Conservation (phyloP, 2,329 filamentous ascomycete species). For the Waltergamsia citrina region DNA sequence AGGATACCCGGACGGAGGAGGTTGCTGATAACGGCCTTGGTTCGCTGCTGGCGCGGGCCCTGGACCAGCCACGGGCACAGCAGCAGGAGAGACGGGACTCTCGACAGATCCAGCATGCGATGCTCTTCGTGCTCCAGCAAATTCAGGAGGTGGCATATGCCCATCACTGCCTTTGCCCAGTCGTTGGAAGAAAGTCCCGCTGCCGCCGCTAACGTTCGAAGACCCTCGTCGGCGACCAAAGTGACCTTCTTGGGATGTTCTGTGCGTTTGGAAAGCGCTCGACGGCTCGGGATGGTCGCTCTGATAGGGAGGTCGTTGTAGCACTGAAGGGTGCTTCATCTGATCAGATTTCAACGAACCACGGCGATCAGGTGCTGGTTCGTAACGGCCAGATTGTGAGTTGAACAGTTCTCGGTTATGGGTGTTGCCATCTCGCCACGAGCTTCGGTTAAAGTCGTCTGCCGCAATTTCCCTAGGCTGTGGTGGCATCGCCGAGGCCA, state of each 20-base stretch:
- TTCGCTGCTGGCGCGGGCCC: too few species aligned
- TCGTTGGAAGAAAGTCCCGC: conserved; percentile 58
- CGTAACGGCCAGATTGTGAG: conserved; percentile 88
- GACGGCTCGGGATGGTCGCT: conserved; percentile 74
- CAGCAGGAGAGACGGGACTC: conserved; percentile 34
- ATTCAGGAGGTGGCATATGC: conserved; percentile 29
- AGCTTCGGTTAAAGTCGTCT: conserved; percentile 81
- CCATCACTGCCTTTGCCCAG: conserved; percentile 32
- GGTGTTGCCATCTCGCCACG: conserved; percentile 63
- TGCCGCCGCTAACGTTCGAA: conserved; percentile 84
- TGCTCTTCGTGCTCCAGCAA: conserved; percentile 32
- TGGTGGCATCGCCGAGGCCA: conserved; percentile 30
- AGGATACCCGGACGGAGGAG: conserved; percentile 14
- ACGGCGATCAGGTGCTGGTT: conserved; percentile 75
- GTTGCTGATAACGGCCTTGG: conserved; percentile 16
- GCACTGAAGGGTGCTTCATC: conserved; percentile 63
- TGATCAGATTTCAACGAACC: conserved; percentile 60
- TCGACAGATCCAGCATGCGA: conserved; percentile 42
- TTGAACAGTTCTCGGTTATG: conserved; percentile 77
- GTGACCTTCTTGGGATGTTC: conserved; percentile 54
- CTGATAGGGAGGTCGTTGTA: conserved; percentile 62
- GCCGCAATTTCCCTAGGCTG: conserved; percentile 72
- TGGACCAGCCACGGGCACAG: conserved; percentile 9
- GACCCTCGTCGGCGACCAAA: conserved; percentile 75
- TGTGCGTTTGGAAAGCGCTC: conserved; percentile 72